Base-by-base conservation (phyloP, 2,329 filamentous ascomycete genomes). In the Tricladium varicosporioides region DNA sequence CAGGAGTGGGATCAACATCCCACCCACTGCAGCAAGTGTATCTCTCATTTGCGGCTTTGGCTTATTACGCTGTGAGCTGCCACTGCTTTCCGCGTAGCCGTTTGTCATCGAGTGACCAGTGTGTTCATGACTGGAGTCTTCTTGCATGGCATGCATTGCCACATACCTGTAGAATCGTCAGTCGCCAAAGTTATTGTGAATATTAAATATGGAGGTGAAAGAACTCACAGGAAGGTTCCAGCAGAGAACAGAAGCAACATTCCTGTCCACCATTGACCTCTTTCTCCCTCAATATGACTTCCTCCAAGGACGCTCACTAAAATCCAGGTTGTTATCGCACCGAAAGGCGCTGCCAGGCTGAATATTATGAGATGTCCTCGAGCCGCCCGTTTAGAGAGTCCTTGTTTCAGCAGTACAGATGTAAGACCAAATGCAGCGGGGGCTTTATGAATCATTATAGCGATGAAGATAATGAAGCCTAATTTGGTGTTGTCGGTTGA, bases 121-220 rank as follows among this genome's bases (percentile, higher is more conserved):
- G n/a, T 84, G 77, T 51, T 75, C 73, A 31, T 80, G 75, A 1
- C 74, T 70, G 8, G 74, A 72, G 51, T 86, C 83, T 68, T 96
- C 92, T 70, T 95, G 90, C 91, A 97, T 96, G 0, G 92, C 92
- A 70, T 99, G 94, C 92, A 97, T 97, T 1, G 94, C 94, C 45
- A 99, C 94, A 69, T 97, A 96, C 66, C 91, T 95, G 61, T 13
- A 27, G 22, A 27, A 27, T 27, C 3, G 22, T 27, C 22, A 27
- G 22, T 7, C 22, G 3, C 7, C 22, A 27, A 27, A 27, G 3
- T 27, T 27, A 27, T 27, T 27, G 22, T 27, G 22, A 27, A 27
- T 44, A 33, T 22, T n/a, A 19, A 14, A 33, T 44, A 33, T 22
- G 11, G 36, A 9, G 44, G 54, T 27, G 36, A 56, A 14, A n/a